phyloP scores from a whole-genome alignment of 1,284 basidiomycete genomes.

The Pseudozyma thailandica region DNA sequence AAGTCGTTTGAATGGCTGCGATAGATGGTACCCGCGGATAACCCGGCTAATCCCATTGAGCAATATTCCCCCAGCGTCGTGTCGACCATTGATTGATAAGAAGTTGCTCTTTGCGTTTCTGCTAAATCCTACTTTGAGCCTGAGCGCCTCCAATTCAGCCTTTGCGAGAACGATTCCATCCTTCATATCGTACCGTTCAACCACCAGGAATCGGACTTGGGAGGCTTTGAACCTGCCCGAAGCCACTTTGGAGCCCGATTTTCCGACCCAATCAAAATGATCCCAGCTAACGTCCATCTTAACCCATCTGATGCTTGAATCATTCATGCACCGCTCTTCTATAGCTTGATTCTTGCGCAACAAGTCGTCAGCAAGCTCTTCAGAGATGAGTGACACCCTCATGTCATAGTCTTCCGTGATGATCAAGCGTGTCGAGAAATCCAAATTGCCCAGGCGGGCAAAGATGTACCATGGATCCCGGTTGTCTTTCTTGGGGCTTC shows the following conservation, averaged over 20 bases:
- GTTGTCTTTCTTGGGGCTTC: neutral
- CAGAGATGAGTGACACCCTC: slow-evolving; percentile 14
- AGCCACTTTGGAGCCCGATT: neutral
- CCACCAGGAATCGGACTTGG: slow-evolving; percentile 7
- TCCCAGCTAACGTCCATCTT: slow-evolving; percentile 7
- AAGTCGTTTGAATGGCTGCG: slow-evolving; percentile 4
- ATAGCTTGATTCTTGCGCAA: neutral
- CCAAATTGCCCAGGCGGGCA: slow-evolving; percentile 8
- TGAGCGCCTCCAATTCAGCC: neutral
- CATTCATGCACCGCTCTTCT: neutral
- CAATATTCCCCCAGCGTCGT: neutral
- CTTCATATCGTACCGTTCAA: neutral
- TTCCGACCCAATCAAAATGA: neutral
- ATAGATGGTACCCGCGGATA: neutral
- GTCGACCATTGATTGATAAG: neutral
- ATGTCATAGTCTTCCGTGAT: slow-evolving; percentile 8
- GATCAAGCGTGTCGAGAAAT: neutral
- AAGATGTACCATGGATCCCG: slow-evolving; percentile 8
- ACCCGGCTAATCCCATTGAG: neutral
- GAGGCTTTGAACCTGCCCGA: neutral
- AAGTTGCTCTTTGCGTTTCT: neutral
- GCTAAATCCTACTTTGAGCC: neutral
- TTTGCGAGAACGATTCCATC: slow-evolving; percentile 9
- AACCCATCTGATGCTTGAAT: neutral
- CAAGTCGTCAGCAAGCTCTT: slow-evolving; percentile 4